Conservation (phyloP, 23 red algal genomes). For the Pyropia haitanensis region DNA sequence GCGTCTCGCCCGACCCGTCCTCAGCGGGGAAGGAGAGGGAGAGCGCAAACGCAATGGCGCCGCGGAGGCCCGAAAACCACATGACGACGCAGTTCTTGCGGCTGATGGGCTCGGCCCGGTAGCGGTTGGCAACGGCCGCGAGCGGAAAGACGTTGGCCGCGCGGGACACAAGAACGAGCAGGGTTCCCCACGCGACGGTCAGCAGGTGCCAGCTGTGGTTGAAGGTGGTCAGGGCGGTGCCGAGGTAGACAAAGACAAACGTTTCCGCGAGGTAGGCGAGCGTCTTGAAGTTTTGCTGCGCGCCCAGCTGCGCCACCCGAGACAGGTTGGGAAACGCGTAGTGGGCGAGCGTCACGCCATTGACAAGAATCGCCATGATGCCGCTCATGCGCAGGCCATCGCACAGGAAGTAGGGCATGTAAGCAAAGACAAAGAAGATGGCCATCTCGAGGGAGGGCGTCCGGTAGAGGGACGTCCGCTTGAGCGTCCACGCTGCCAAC, state of each 20-base stretch:
- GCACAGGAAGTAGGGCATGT: slow-evolving; percentile 91
- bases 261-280: slow-evolving; percentile 88
- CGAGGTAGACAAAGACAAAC: slow-evolving; percentile 97
- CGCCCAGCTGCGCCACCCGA: slow-evolving; percentile 72
- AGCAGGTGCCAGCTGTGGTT: slow-evolving; percentile 78
- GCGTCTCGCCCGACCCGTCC: slow-evolving; percentile 59
- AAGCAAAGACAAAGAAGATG: slow-evolving; percentile 87
- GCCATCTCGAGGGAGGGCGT: slow-evolving; percentile 81
- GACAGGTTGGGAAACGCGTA: slow-evolving; percentile 90
- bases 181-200: slow-evolving; percentile 77
- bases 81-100: slow-evolving; percentile 86
- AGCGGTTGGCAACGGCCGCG: slow-evolving; percentile 67
- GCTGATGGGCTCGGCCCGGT: slow-evolving; percentile 69
- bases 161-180: slow-evolving; percentile 78
- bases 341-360: slow-evolving; percentile 78
- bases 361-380: slow-evolving; percentile 86
- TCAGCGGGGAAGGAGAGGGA: slow-evolving; percentile 80
- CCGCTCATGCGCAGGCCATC: slow-evolving; percentile 87
- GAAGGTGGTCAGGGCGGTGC: slow-evolving; percentile 87
- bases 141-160: slow-evolving; percentile 89
- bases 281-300: slow-evolving; percentile 82
- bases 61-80: slow-evolving; percentile 98
- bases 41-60: slow-evolving; percentile 96
- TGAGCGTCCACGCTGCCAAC: slow-evolving; percentile 58
- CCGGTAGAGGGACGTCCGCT: slow-evolving; percentile 70